Conservation (phyloP, 1,284 basidiomycete genomes). For the Tilletia caries region DNA sequence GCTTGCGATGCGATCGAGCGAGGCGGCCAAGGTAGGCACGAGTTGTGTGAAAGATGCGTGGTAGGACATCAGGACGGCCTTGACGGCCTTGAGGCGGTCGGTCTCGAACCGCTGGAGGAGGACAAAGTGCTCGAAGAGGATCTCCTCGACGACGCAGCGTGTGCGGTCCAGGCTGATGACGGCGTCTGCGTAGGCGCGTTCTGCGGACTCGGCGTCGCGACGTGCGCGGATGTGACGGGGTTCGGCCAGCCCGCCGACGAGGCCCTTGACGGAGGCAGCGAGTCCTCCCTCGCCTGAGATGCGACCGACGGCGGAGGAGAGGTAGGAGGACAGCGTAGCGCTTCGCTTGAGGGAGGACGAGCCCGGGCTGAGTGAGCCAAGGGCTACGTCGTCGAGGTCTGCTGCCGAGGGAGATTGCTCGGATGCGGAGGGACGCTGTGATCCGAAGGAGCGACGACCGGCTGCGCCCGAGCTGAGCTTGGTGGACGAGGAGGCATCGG, state of each 20-base stretch:
- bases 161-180: conserved; percentile 42
- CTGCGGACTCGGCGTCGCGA: conserved; percentile 43
- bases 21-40: conserved; percentile 21
- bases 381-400: conserved; percentile 3
- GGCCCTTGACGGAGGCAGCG: conserved; percentile 21
- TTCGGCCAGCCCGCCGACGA: conserved; percentile 30
- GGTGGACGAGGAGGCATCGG: conserved; percentile 22
- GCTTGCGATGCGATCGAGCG: neutral
- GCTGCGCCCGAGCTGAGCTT: neutral
- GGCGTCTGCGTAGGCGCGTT: conserved; percentile 37
- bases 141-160: conserved; percentile 42
- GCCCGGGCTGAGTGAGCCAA: neutral
- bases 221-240: conserved; percentile 42
- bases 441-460: neutral
- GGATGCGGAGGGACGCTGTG: neutral
- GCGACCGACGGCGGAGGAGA: conserved; percentile 40
- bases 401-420: neutral
- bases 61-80: conserved; percentile 34
- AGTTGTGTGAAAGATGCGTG: conserved; percentile 25
- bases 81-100: conserved; percentile 44
- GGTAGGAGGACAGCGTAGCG: conserved; percentile 36
- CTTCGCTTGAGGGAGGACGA: conserved; percentile 25
- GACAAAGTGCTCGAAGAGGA: conserved; percentile 43
- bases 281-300: conserved; percentile 23
- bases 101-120: conserved; percentile 43